Evolutionary conservation across 441 rosid species (phyloP), one percentile per base, ranked within the genome.

Genomic region (Gossypium schwendimanii): DNA sequence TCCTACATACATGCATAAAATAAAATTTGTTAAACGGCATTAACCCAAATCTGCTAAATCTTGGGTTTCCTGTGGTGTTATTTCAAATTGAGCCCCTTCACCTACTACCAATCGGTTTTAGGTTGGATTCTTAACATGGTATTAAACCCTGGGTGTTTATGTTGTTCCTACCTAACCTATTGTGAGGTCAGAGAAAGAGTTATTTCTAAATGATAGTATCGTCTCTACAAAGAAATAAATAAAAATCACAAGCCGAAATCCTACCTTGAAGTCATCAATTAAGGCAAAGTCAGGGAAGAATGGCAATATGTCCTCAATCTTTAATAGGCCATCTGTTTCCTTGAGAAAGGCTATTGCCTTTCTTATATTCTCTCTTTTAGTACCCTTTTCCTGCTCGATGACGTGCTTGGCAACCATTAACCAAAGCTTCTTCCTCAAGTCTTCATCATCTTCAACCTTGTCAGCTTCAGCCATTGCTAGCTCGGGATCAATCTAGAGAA

Each of bases 381-480:
- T 87, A 78, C 98, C 99, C 83, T 89, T 93, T 87, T 96, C 98
- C 85, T 90, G 99, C 74, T 87, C 85, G 73, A 96, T 78, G 50
- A 93, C 97, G 84, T 96, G 99, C 87, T 92, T 96, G 53, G 99
- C 98, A 84, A 96, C 88, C 99, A 96, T 96, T 18, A 96, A 91
- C 97, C 99, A 93, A 67, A 96, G 92, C 86, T 96, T 96, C 87
- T 93, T 96, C 79, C 99, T 91, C 85, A 96, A 80, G 77, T 96
- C 99, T 83, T 93, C 98, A 71, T 96, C 99, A 80, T 96, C 99
- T 87, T 93, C 99, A 80, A 93, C 99, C 86, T 92, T 96, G 82
- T 96, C 98, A 65, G 98, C 99, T 84, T 93, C 99, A 76, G 97
- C 97, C 99, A 93, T 96, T 73, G 97, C 98, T 69, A 96, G 97